Conservation (phyloP, 108 stramenopile genomes). For the Pseudonitzschia delicatissima region DNA sequence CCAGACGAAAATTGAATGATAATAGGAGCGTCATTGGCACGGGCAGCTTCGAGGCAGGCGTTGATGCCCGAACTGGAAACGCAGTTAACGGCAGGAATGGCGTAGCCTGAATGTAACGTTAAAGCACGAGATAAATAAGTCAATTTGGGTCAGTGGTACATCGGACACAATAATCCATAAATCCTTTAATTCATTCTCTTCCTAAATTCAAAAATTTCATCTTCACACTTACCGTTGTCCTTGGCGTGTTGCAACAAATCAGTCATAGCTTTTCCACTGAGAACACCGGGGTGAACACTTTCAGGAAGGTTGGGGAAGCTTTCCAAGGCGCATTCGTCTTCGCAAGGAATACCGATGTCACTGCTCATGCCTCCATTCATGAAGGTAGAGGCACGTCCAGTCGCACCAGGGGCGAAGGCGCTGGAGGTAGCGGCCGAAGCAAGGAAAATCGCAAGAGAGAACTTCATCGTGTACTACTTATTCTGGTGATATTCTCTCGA, state of each 20-base stretch:
- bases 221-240: conserved; percentile 49
- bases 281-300: conserved; percentile 80
- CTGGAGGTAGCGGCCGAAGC: not conserved
- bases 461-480: conserved; percentile 17
- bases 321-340: conserved; percentile 76
- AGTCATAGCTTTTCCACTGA: conserved; percentile 70
- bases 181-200: no score
- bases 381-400: not conserved
- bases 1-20: conserved; percentile 91
- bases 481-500: no score
- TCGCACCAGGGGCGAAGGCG: not conserved
- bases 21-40: conserved; percentile 84
- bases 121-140: not conserved
- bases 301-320: conserved; percentile 72
- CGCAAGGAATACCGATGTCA: conserved; percentile 67
- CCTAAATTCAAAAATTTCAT: conserved; percentile 5
- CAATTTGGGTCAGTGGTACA: not conserved
- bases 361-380: conserved; percentile 18
- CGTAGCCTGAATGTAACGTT: conserved; percentile 66
- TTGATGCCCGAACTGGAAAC: conserved; percentile 89
- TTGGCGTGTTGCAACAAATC: conserved; percentile 80
- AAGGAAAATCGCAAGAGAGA: conserved; percentile 16
- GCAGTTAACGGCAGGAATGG: conserved; percentile 95
- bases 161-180: no score
- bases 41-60: conserved; percentile 89